A percentile compares a stretch with the other conserved stretches of the same genome.
These are phyloP conservation scores for Cornus suecica DNA, from an alignment of 148 eudicot species.

Conservation along the genomic window DNA sequence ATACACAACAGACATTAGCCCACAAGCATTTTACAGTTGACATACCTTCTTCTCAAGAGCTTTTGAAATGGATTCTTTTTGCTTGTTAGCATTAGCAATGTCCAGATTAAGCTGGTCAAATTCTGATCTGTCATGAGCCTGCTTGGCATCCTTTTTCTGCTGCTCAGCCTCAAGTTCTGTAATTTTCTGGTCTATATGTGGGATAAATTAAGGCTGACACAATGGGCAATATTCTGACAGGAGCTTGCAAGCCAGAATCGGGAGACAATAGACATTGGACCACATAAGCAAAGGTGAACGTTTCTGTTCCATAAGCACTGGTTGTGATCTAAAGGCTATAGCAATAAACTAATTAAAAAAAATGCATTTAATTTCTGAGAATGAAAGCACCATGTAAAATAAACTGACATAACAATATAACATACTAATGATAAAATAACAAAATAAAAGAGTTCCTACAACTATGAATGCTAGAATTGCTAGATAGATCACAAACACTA, in stretches of 20 bases:
- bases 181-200: slow-evolving; percentile 77
- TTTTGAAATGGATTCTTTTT: slow-evolving; percentile 62
- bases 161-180: slow-evolving; percentile 86
- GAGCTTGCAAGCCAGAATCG: not conserved
- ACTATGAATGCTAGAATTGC: not conserved
- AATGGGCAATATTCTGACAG: not conserved
- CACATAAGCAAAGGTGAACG: not conserved
- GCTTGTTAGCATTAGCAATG: slow-evolving; percentile 69
- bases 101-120: slow-evolving; percentile 86
- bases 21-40: not conserved
- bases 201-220: slow-evolving; percentile 52
- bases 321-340: not conserved
- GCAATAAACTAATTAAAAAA: not conserved
- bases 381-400: not conserved
- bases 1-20: too few species aligned
- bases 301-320: not conserved
- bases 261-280: not conserved
- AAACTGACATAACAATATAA: not conserved
- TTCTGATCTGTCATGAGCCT: slow-evolving; percentile 81
- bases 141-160: slow-evolving; percentile 91
- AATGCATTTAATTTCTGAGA: not conserved
- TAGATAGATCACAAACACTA: not conserved
- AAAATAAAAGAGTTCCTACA: too few species aligned
- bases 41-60: slow-evolving; percentile 86
- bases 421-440: not conserved